A percentile compares a stretch with the other conserved stretches of the same genome.
Evolutionary conservation across 2,329 filamentous ascomycete species (phyloP).

Genomic region (Ophiostoma novo-ulmi): DNA sequence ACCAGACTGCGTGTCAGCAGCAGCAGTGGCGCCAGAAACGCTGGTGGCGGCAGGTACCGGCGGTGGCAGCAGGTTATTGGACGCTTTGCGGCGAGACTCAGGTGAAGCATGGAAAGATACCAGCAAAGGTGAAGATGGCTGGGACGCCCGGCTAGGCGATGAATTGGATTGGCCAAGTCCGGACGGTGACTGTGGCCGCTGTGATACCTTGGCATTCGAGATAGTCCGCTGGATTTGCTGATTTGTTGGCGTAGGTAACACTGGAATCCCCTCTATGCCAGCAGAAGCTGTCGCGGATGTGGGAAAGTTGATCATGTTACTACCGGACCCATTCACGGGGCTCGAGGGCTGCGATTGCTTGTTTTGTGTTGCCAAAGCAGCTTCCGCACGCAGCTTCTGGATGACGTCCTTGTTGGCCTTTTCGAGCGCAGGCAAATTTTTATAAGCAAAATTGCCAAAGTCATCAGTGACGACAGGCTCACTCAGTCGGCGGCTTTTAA

Average conservation of each 20-base stretch:
- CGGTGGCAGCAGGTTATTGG: constrained; percentile 77
- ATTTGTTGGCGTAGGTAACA: constrained; percentile 55
- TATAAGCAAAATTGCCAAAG: constrained; percentile 94
- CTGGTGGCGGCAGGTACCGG: not conserved
- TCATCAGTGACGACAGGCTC: constrained; percentile 86
- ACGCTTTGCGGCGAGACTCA: constrained; percentile 80
- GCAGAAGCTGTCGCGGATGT: constrained; percentile 52
- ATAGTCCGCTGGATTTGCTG: constrained; percentile 70
- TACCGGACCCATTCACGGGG: constrained; percentile 36
- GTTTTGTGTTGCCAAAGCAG: constrained; percentile 67
- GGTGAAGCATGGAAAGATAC: constrained; percentile 87
- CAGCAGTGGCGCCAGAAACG: not conserved
- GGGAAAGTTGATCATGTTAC: not conserved
- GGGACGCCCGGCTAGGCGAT: constrained; percentile 76
- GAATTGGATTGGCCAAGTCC: constrained; percentile 72
- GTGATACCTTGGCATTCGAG: constrained; percentile 72
- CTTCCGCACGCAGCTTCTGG: constrained; percentile 88
- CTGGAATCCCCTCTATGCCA: constrained; percentile 78
- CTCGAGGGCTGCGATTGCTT: constrained; percentile 44
- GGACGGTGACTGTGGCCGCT: constrained; percentile 82
- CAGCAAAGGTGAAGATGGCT: constrained; percentile 83
- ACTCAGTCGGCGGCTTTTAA: constrained; percentile 79
- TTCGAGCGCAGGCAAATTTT: constrained; percentile 91
- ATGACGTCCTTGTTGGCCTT: constrained; percentile 99
- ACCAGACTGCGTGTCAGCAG: not conserved